Base-by-base conservation (phyloP, 1,139 yeast species). In the Magnusiomyces tetraspermus region DNA sequence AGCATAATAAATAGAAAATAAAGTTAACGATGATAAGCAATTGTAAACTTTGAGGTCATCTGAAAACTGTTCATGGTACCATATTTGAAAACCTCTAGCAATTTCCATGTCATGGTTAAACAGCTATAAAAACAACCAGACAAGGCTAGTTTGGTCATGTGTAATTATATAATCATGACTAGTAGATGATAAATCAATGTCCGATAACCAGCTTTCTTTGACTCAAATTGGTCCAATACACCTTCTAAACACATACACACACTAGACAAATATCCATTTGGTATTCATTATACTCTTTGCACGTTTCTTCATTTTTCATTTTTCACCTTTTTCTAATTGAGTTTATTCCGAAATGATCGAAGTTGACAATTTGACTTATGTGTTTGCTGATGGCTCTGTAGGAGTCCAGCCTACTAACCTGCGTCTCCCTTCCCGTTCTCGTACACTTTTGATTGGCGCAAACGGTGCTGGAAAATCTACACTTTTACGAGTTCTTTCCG, bases 391-490 rank as follows among this genome's bases (percentile, higher is more conserved):
- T 53, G 72, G 75, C n/a, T 76, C 77, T 49, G 78, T 87, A 3
- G 95, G 96, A 0, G 74, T 92, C 28, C 77, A 78, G 40, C 75
- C 85, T 49, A 76, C 90, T 56, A 71, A 74, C 37, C 65, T 92
- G 47, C 61, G 71, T 15, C 73, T 92, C 21, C 81, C 83, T 1
- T 79, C 85, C 76, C 82, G 85, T 5, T 78, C 92, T 1, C 77
- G 96, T 55, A 80, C 90, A 22, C 72, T 92, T 48, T 69, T 92
- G 13, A 76, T 92, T 41, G 98, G 98, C 0, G 95, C 97, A 30
- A 92, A 92, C 63, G 98, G 98, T 23, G 97, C 98, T 1, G 98
- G 98, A 4, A 92, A 92, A 67, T 86, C 96, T 1, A 92, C 98
- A 0, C 69, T 92, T 48, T 74, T 92, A 57, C 80, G 82, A 63